Conservation (phyloP, 768 basidiomycete species). For the Mycena floridula region DNA sequence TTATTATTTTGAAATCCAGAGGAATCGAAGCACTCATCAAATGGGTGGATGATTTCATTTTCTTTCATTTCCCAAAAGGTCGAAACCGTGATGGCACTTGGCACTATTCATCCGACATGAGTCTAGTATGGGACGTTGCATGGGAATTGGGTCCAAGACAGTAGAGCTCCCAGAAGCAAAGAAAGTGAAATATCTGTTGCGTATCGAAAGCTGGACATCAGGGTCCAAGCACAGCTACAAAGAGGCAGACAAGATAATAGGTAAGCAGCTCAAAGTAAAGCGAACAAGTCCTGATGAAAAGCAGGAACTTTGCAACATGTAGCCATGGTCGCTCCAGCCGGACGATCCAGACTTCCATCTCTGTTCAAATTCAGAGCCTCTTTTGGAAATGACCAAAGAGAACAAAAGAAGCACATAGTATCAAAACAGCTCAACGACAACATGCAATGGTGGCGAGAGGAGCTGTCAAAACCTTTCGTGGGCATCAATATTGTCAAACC, state of each 20-base stretch:
- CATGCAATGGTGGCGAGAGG: background rate
- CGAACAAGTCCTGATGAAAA: too few relatives aligned
- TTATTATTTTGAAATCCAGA: slow-evolving; percentile 12
- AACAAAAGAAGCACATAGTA: background rate
- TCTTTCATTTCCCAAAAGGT: too few relatives aligned
- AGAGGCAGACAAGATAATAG: background rate
- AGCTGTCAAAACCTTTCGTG: too few relatives aligned
- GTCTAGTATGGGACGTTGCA: slow-evolving; percentile 12
- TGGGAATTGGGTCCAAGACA: slow-evolving; percentile 8
- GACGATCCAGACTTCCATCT: background rate
- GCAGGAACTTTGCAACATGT: background rate
- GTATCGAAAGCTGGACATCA: slow-evolving; percentile 1
- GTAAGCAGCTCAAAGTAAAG: too few relatives aligned
- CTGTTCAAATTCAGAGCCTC: background rate
- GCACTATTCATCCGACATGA: slow-evolving; percentile 22
- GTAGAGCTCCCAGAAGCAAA: slow-evolving; percentile 13
- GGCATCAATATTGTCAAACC: too few relatives aligned
- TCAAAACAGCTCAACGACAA: background rate
- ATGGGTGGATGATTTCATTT: slow-evolving; percentile 34
- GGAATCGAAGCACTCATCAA: slow-evolving; percentile 18
- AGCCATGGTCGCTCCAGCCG: background rate
- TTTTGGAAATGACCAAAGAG: background rate
- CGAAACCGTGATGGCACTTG: slow-evolving; percentile 27
- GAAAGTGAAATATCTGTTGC: slow-evolving; percentile 8
- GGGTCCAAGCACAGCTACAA: background rate